These are phyloP conservation scores for Ilex paraguariensis DNA, from an alignment of 305 asterid genomes.

Conservation along the genomic window DNA sequence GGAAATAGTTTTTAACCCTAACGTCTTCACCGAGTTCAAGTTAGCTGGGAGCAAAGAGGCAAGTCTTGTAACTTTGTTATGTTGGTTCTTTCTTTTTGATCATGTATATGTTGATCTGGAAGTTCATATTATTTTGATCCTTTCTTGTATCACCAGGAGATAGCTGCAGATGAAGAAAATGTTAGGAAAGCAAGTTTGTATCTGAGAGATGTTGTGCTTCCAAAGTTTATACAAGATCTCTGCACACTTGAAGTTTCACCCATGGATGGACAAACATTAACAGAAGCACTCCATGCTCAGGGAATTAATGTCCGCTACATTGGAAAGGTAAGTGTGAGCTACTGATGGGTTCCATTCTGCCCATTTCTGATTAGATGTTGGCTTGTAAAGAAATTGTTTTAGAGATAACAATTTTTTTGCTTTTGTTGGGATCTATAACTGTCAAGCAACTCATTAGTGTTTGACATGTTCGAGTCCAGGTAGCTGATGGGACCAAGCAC, in stretches of 20 bases:
- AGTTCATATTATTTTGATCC: slow-evolving; percentile 9
- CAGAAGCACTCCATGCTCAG: slow-evolving; percentile 97
- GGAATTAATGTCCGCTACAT: slow-evolving; percentile 92
- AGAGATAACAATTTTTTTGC: background rate
- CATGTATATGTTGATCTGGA: slow-evolving; percentile 1
- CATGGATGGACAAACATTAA: slow-evolving; percentile 94
- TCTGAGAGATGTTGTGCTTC: slow-evolving; percentile 66
- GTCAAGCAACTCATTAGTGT: background rate
- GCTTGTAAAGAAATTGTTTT: background rate
- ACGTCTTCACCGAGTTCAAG: slow-evolving; percentile 83
- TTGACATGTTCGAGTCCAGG: slow-evolving; percentile 17
- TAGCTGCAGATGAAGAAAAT: slow-evolving; percentile 73
- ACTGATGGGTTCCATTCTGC: slow-evolving; percentile 11
- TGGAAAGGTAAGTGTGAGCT: slow-evolving; percentile 60
- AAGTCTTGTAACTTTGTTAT: slow-evolving; percentile 13
- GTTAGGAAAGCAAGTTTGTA: slow-evolving; percentile 72
- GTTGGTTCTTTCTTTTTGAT: slow-evolving; percentile 8
- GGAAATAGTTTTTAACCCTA: slow-evolving; percentile 77
- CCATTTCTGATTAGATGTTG: slow-evolving; percentile 2
- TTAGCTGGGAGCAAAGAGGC: slow-evolving; percentile 83
- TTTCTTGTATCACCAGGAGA: slow-evolving; percentile 46
- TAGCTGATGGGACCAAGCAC: slow-evolving; percentile 42
- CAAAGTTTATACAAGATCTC: slow-evolving; percentile 77
- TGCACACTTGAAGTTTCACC: slow-evolving; percentile 94
- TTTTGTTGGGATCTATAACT: background rate